Base-by-base conservation (phyloP, 257 asterid genomes). In the Scutellaria minor region DNA sequence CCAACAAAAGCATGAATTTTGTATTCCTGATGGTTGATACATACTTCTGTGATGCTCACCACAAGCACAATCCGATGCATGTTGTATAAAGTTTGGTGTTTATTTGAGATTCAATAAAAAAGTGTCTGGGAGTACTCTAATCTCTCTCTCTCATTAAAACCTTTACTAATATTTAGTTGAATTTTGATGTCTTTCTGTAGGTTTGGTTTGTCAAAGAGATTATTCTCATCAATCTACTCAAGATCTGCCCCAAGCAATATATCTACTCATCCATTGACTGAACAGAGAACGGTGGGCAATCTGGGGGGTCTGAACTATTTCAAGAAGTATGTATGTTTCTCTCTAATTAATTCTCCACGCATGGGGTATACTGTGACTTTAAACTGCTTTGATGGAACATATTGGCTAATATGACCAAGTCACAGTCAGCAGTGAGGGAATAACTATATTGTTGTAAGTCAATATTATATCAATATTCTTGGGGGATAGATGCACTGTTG, bases 221-320 rank as follows among this genome's bases (percentile, higher is more conserved):
- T 85, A 75, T 86, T 82, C 65, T 82, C 89, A 40, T 77, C 81
- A 9, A 70, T 82, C 67, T 67, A 65, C 64, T 56, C 76, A 64
- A 73, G 83, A 68, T 80, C 83, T 68, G 78, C 41, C 51, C 71
- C 45, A 9, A 71, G 67, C 78, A 72, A 72, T 57, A 31, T 71
- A 61, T 72, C 77, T 62, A 72, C 37, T 68, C 87, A 82, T 75
- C 70, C 73, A 60, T 57, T 75, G 57, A 75, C 84, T 47, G 79
- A 76, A 66, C 77, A 47, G 59, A 71, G 63, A 65, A 61, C 74
- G 53, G 50, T 78, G 68, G 9, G 68, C 37, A 48, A 66, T 50
- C 70, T 71, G 5, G 75, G 70, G 69, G 24, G 65, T 59, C 79
- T 72, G 68, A 72, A 66, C 48, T 56, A 27, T 68, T 59, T 55